Base-by-base conservation (phyloP, 768 basidiomycete genomes). In the Amanita jacksonii region DNA sequence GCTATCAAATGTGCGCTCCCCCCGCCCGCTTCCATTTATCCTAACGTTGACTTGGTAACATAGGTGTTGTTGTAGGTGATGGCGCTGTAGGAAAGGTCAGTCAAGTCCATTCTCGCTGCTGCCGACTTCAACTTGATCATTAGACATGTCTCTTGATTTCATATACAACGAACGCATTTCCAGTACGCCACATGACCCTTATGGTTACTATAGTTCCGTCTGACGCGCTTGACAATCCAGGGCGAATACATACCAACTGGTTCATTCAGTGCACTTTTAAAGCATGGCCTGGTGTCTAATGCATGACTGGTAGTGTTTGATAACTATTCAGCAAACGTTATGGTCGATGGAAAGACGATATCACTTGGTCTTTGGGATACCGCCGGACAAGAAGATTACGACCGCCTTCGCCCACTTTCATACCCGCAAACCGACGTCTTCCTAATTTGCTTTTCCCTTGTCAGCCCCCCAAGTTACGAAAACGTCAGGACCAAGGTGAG, bases 361-460 rank as follows among this genome's bases (percentile, higher is more conserved):
- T 96, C 91, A 49, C 80, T 98, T 45, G 94, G 94, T 39, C 72
- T 99, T 45, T 99, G 96, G 96, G 96, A 99, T 76, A 99, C 96
- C n/a, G 96, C 96, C 27, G 96, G 96, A 53, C 96, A 99, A 67
- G 96, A 99, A 65, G 94, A 99, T 70, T 99, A 94, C 61, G 91
- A 94, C 68, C 85, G 96, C 34, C 85, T 99, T 54, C 83, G 96
- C 54, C 96, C 96, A 41, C 76, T 99, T 55, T 94, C 90, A 51
- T 99, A 99, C 68, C 96, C 96, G 19, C 96, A 98, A 67, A 98
- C 96, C 33, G 94, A 99, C 63, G 92, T 99, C 47, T 99, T 99
- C 72, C 73, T 99, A 66, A 93, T 99, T 61, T 99, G 96, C 65
- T 99, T 99, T 72, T 94, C 91, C 38, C 77, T 99, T 49, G 94